These are phyloP conservation scores for Oenanthe javanica DNA, from an alignment of 140 eudicot genomes.

Conservation along the genomic window DNA sequence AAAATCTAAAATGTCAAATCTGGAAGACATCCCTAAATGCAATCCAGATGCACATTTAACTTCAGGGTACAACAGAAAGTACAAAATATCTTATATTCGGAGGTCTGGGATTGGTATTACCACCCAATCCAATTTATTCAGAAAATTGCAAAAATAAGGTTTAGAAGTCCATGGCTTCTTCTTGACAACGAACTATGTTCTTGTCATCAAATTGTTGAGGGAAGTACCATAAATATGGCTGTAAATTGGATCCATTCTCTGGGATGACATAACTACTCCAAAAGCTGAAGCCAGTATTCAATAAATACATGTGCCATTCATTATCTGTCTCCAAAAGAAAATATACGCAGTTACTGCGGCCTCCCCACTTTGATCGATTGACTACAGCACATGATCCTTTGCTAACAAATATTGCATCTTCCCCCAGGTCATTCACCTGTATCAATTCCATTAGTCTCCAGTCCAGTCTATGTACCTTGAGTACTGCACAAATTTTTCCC, in stretches of 20 bases:
- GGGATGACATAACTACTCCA: no score
- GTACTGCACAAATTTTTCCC: no score
- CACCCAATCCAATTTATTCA: no score
- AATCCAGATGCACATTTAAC: no score
- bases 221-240: background rate
- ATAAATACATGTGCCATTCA: background rate
- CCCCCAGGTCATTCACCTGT: background rate
- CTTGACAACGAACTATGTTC: background rate
- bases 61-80: no score
- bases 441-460: background rate
- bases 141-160: no score
- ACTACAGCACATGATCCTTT: background rate
- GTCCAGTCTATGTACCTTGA: background rate
- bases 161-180: no score
- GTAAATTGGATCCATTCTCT: background rate
- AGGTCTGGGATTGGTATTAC: no score
- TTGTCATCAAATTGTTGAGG: background rate
- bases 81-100: no score
- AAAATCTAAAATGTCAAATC: no score
- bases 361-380: slow-evolving; percentile 2
- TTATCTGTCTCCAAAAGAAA: background rate
- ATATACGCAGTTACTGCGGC: slow-evolving; percentile 1
- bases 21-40: no score
- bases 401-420: background rate
- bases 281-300: background rate